Evolutionary conservation across 345 rosid genomes (phyloP), one percentile per base, ranked within the genome.

Genomic region (Rhodamnia rubescens): DNA sequence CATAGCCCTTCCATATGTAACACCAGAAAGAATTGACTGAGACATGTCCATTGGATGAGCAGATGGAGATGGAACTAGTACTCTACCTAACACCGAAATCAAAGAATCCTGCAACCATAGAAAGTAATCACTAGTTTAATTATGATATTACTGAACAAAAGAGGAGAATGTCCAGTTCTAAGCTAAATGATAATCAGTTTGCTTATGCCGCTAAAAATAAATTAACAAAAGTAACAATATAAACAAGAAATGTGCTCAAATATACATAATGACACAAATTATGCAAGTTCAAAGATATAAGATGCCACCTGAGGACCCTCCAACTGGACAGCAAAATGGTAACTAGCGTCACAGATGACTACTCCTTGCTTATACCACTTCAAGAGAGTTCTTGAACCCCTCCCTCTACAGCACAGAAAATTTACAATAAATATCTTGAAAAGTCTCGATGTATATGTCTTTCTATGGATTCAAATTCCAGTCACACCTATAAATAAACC

Each of bases 311-410:
- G 92, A 83, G 94, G 91, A 88, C 95, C 98, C 86, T 93, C 95
- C 91, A 95, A 85, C 86, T 95, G 99, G 24, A 93, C 86, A 78
- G 93, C 91, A 86, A 88, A 75, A 90, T 89, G 74, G 89, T 96
- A 94, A 88, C 95, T 94, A 36, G 96, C 96, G 90, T 94, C 98
- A 87, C 94, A 98, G 80, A 95, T 87, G 87, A 95, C 91, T 75
- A 88, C 97, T 85, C 96, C 95, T 40, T 91, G 83, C 86, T 89
- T 91, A 87, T 88, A 93, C 92, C 96, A 91, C 90, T 89, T 95
- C 91, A 97, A 89, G 56, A 94, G 83, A 90, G 97, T 97, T 91
- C 99, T 94, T 40, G 96, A 94, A 47, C 98, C 98, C 85, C 92
- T 95, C 87, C 99, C 98, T 82, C 99, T 95, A 88, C 90, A 87